These are phyloP conservation scores for Solanum gandarillasii DNA, from an alignment of 257 asterid species.

Conservation along the genomic window DNA sequence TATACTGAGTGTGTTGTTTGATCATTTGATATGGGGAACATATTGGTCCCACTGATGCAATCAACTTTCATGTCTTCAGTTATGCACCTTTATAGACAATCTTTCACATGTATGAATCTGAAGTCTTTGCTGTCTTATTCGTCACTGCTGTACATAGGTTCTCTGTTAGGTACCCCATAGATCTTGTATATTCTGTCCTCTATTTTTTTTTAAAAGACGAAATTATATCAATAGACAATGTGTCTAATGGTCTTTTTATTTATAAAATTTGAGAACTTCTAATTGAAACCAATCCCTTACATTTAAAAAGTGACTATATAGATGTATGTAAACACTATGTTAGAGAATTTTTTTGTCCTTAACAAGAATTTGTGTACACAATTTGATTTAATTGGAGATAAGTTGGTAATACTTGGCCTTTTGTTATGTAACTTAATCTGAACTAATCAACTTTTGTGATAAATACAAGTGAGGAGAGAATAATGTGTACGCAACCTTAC, in stretches of 20 bases:
- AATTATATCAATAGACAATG: neutral
- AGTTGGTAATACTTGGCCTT: neutral
- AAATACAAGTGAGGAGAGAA: neutral
- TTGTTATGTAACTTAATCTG: neutral
- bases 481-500: neutral
- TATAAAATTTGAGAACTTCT: neutral
- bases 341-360: neutral
- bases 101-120: neutral
- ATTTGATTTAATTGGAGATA: neutral
- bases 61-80: neutral
- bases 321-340: neutral
- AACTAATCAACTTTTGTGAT: neutral
- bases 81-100: neutral
- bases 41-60: neutral
- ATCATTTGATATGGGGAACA: neutral
- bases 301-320: neutral
- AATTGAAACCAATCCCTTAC: neutral
- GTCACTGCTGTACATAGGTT: neutral
- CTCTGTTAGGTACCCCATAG: neutral
- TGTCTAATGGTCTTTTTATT: neutral
- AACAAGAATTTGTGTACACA: neutral
- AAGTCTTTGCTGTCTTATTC: neutral
- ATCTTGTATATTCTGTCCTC: neutral
- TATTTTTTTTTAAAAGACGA: too few relatives aligned
- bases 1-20: rapidly evolving